phyloP scores from a whole-genome alignment of 495 filamentous ascomycete species.

The Penicillium taxi region DNA sequence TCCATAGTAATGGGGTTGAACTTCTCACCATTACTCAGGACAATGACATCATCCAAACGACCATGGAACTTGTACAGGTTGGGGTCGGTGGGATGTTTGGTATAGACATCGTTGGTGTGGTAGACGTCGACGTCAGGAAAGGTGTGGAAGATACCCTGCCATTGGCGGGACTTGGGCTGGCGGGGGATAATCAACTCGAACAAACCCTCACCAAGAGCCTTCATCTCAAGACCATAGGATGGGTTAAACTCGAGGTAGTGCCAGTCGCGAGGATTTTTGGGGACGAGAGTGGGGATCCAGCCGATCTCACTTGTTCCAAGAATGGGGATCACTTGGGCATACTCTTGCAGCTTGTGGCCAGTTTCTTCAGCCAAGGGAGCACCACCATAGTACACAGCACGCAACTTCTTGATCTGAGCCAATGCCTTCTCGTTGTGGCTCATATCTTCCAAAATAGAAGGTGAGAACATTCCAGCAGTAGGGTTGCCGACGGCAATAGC shows the following conservation, averaged over 20 bases:
- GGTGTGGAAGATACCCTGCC: slow-evolving; percentile 47
- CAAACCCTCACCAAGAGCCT: slow-evolving; percentile 32
- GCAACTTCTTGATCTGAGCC: slow-evolving; percentile 6
- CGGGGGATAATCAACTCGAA: slow-evolving; percentile 35
- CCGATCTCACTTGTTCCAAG: slow-evolving; percentile 17
- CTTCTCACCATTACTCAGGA: slow-evolving; percentile 37
- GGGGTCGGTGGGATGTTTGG: slow-evolving; percentile 25
- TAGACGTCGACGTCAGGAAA: slow-evolving; percentile 47
- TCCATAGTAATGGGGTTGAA: slow-evolving; percentile 37
- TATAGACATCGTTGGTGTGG: slow-evolving; percentile 51
- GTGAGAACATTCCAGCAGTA: slow-evolving; percentile 13
- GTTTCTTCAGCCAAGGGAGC: slow-evolving; percentile 13
- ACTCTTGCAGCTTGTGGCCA: slow-evolving; percentile 10
- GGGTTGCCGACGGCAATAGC: slow-evolving; percentile 10
- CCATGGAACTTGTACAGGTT: slow-evolving; percentile 28
- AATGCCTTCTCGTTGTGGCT: slow-evolving; percentile 16
- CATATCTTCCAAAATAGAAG: slow-evolving; percentile 24
- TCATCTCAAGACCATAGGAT: slow-evolving; percentile 34
- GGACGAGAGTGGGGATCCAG: slow-evolving; percentile 21
- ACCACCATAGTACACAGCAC: slow-evolving; percentile 17
- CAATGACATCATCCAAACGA: slow-evolving; percentile 35
- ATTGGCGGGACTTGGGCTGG: slow-evolving; percentile 3
- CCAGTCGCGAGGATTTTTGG: slow-evolving; percentile 38
- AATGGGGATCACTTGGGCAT: slow-evolving; percentile 8
- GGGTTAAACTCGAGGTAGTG: slow-evolving; percentile 44